Evolutionary conservation across 257 asterid species (phyloP), one percentile per base, ranked within the genome.

Genomic region (Nicotiana paniculata): DNA sequence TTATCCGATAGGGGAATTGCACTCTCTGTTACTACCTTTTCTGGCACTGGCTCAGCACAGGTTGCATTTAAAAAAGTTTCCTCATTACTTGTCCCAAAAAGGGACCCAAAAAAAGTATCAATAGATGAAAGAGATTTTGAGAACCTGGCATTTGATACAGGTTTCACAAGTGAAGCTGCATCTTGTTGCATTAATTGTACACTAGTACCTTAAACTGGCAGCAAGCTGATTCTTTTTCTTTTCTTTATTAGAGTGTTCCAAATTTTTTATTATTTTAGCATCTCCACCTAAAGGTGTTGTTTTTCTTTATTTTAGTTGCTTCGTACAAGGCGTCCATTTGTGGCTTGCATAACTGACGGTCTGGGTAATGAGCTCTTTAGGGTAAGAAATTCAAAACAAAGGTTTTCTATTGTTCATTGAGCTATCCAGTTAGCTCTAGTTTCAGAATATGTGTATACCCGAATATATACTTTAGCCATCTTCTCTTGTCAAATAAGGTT

Each of bases 271-370:
- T 24, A 48, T 48, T 74, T 48, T 46, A 46, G 48, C 7, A 74
- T 46, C 43, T 74, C 35, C 62, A 48, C 4, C 79, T 26, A 74
- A 74, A 48, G 26, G 26, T 48, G 62, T 48, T 48, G 62, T 77
- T 74, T 66, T 82, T 57, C 84, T 83, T 85, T 88, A 55, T 55
- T 86, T 87, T 93, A 96, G 99, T 85, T 93, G 85, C 93, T 96
- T 87, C 97, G 97, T 24, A 82, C 88, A 66, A 88, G 99, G 82
- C 97, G 98, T 82, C 98, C 98, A 77, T 93, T 96, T 89, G 81
- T 94, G 84, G 98, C 99, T 70, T 62, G 28, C 54, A 88, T 94
- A 85, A 91, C 96, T 82, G 97, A 94, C 75, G 97, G 91, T 81
- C 81, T 87, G 81, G 97, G 97, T 43, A 91, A 89, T 68, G 98